A percentile compares a stretch with the other conserved stretches of the same genome.
Conservation (phyloP, 495 filamentous ascomycete species). For the Lepraria neglecta region DNA sequence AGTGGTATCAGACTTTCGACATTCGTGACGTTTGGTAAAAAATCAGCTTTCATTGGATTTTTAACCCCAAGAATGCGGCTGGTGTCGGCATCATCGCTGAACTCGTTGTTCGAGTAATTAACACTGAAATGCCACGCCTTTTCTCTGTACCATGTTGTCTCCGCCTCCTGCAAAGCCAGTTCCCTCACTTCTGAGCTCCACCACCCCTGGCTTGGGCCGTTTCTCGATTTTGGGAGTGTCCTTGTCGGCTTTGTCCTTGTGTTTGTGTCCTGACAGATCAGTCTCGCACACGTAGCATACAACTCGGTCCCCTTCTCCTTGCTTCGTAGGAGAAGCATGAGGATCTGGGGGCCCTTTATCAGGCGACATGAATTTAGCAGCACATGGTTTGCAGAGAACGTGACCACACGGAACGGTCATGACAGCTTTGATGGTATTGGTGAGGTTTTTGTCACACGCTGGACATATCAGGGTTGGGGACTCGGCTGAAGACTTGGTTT, state of each 20-base stretch:
- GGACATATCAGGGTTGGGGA: slow-evolving; percentile 65
- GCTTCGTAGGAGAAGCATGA: slow-evolving; percentile 41
- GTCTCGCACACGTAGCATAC: slow-evolving; percentile 86
- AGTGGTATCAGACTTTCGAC: background rate
- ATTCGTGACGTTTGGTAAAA: background rate
- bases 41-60: too few relatives aligned
- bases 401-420: slow-evolving; percentile 92
- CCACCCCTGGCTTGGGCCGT: slow-evolving; percentile 62
- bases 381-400: slow-evolving; percentile 83
- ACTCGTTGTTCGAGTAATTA: slow-evolving; percentile 32
- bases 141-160: slow-evolving; percentile 70
- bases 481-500: slow-evolving; percentile 40
- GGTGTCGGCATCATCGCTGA: too few relatives aligned
- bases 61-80: too few relatives aligned
- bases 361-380: slow-evolving; percentile 76
- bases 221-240: slow-evolving; percentile 46
- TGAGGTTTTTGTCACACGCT: slow-evolving; percentile 77
- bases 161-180: slow-evolving; percentile 90
- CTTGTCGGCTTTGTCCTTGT: slow-evolving; percentile 43
- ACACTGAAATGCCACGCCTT: slow-evolving; percentile 79
- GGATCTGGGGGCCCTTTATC: slow-evolving; percentile 54
- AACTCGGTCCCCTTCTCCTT: slow-evolving; percentile 49
- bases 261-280: slow-evolving; percentile 51
- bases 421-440: slow-evolving; percentile 77
- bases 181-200: slow-evolving; percentile 79